Evolutionary conservation across 2,329 filamentous ascomycete species (phyloP).

Genomic region (Huntiella abstrusa): DNA sequence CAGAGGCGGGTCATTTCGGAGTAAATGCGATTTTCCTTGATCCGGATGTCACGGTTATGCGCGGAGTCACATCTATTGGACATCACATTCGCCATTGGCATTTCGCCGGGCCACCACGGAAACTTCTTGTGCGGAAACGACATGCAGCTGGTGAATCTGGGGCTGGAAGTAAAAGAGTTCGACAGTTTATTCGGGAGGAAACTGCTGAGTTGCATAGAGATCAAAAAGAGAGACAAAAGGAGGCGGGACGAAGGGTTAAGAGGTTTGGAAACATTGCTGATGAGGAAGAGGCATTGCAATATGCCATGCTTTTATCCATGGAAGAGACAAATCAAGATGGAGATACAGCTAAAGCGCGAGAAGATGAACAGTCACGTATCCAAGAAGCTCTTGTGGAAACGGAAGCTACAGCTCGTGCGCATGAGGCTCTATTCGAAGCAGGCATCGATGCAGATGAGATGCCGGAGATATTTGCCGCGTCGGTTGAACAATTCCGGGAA

Average conservation of each 20-base stretch:
- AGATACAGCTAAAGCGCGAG: no score
- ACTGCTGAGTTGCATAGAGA: background rate
- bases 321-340: no score
- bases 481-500: no score
- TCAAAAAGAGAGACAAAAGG: background rate
- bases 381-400: no score
- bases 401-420: no score
- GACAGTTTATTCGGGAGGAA: background rate
- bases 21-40: conserved; percentile 74
- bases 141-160: no score
- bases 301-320: no score
- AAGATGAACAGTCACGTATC: no score
- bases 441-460: no score
- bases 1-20: conserved; percentile 53
- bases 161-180: background rate
- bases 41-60: conserved; percentile 65
- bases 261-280: background rate
- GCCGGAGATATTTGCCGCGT: no score
- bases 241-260: background rate
- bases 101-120: background rate
- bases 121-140: background rate
- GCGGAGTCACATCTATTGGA: conserved; percentile 74
- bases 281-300: background rate
- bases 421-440: no score
- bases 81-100: conserved; percentile 75